A percentile compares a stretch with the other conserved stretches of the same genome.
Conservation (phyloP, 306 rosid genomes). For the Crataegus laevigata region DNA sequence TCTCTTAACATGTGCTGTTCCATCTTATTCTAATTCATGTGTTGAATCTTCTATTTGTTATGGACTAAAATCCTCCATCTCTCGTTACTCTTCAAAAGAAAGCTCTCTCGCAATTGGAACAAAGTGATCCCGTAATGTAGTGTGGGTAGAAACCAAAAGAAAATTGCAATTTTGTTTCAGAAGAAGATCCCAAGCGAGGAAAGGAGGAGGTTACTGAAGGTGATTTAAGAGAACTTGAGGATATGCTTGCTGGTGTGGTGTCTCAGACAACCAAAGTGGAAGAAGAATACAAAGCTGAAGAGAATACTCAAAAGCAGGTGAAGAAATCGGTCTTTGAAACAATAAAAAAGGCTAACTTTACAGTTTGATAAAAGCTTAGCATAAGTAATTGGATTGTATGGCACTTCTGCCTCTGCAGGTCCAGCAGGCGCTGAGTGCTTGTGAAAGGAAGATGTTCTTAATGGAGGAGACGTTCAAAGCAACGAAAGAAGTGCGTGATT, state of each 20-base stretch:
- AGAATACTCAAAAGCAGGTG: constrained; percentile 41
- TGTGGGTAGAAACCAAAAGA: constrained; percentile 14
- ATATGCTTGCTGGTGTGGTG: constrained; percentile 30
- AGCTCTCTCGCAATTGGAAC: neutral
- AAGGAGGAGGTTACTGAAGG: constrained; percentile 33
- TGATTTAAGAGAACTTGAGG: constrained; percentile 33
- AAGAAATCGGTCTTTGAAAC: constrained; percentile 16
- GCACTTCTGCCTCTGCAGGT: constrained; percentile 42
- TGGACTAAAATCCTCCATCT: neutral
- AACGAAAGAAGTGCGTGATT: constrained; percentile 39
- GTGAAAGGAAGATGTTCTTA: constrained; percentile 47
- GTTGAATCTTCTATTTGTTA: neutral
- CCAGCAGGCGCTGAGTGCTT: constrained; percentile 41
- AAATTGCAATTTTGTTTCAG: constrained; percentile 27
- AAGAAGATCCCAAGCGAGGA: constrained; percentile 20
- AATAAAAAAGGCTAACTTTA: neutral
- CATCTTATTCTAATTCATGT: neutral
- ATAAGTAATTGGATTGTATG: constrained; percentile 3
- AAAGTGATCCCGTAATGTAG: neutral
- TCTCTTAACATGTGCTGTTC: neutral
- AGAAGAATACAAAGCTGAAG: constrained; percentile 40
- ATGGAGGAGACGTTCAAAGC: constrained; percentile 38
- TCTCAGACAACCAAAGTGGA: constrained; percentile 45
- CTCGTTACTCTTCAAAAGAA: neutral
- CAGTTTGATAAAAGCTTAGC: constrained; percentile 3